Percentiles rank a stretch among this genome's conserved stretches.
These are phyloP conservation scores for Limonium bicolor DNA, from an alignment of 148 eudicot genomes.

Conservation along the genomic window DNA sequence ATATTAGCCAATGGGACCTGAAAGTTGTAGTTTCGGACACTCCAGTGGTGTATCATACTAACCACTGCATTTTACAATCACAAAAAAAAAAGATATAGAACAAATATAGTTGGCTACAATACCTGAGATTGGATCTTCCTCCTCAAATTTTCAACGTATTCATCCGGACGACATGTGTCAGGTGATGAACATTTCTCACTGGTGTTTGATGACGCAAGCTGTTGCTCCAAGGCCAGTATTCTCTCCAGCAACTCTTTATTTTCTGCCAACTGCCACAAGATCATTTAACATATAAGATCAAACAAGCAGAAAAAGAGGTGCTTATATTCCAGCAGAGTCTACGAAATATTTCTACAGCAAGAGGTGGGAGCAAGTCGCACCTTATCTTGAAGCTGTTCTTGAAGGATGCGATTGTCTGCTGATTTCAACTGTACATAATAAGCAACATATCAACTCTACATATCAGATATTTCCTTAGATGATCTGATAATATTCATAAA, in stretches of 20 bases:
- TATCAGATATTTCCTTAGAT: too few relatives aligned
- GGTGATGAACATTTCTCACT: constrained; percentile 18
- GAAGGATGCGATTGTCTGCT: constrained; percentile 89
- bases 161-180: constrained; percentile 28
- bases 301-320: too few relatives aligned
- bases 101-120: constrained; percentile 5
- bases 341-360: too few relatives aligned
- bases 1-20: not conserved
- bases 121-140: constrained; percentile 78
- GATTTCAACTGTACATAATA: constrained; percentile 49
- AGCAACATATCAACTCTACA: too few relatives aligned
- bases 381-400: constrained; percentile 90
- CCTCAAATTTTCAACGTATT: constrained; percentile 48
- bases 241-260: constrained; percentile 56
- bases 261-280: constrained; percentile 50
- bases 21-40: not conserved
- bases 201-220: constrained; percentile 33
- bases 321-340: too few relatives aligned
- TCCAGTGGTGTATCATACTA: too few relatives aligned
- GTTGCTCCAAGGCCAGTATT: constrained; percentile 46
- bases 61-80: not conserved
- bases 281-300: too few relatives aligned
- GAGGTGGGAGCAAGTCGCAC: too few relatives aligned
- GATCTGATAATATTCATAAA: too few relatives aligned
- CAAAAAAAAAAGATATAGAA: too few relatives aligned